Evolutionary conservation across 2,329 filamentous ascomycete species (phyloP), one percentile per base, ranked within the genome.

Genomic region (Aspergillus ochraceoroseus): DNA sequence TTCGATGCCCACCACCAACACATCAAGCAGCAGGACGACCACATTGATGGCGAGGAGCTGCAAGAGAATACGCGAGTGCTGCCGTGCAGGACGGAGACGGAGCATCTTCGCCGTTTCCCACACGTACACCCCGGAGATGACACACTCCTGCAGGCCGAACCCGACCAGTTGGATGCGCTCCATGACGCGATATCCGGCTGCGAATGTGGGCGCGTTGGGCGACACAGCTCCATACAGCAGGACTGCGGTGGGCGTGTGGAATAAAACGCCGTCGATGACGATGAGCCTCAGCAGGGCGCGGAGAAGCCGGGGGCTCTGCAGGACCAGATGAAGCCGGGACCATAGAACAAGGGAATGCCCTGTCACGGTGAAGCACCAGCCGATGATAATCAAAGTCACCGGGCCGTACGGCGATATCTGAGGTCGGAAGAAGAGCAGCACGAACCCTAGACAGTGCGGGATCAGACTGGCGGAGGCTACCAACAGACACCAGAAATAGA

Each of bases 21-120:
- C 51, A 46, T 75, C 71, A 15, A 75, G 59, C 1, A 65, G 18
- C 7, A 75, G 62, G 18, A 75, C 67, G 14, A 74, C 25, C 0
- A 70, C 44, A 46, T 74, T 74, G 32, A 70, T 63, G 17, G 75
- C 63, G 41, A 82, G 76, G 63, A 81, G 75, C 37, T 62, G 51
- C 5, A 36, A 25, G 0, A 61, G 47, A 27, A 60, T 54, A 0
- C 47, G 40, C 2, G 43, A 23, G 0, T 46, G 46, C 3, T 47
- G 48, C 7, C 47, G 49, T 9, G 47, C 37, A 0, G 54, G 57
- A 2, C 57, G 49, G 56, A 46, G 36, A 1, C 37, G 36, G 12
- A 75, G 59, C 11, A 74, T 59, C 68, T 63, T 67, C 37, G 69
- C 52, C 0, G 73, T 72, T 45, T 75, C 70, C 47, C 54, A 58